Conservation (phyloP, 805 yeast species). For the Lipomyces mesembrius region DNA sequence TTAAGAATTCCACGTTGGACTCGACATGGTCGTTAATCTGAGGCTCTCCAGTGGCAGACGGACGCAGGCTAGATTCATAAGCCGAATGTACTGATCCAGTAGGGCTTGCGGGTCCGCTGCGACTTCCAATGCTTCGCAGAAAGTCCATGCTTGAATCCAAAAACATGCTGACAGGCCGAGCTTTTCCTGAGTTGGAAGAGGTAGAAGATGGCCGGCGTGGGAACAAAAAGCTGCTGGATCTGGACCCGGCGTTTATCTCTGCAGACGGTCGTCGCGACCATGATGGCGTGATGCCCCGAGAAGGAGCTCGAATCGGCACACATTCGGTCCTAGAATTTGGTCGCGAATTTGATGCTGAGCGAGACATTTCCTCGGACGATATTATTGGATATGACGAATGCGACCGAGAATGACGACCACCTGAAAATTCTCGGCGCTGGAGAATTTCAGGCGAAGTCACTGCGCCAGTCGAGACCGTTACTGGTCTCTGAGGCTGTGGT, state of each 20-base stretch:
- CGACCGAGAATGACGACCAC: not conserved
- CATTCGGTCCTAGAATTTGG: constrained; percentile 11
- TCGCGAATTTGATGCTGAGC: constrained; percentile 5
- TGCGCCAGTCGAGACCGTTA: constrained; percentile 1
- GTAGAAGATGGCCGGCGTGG: constrained; percentile 14
- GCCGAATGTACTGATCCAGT: constrained; percentile 22
- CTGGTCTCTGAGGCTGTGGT: constrained; percentile 28
- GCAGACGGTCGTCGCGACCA: constrained; percentile 29
- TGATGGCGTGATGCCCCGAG: constrained; percentile 31
- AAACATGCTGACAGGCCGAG: constrained; percentile 34
- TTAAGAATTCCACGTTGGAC: constrained; percentile 32
- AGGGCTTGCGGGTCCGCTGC: constrained; percentile 28
- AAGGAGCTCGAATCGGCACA: constrained; percentile 23
- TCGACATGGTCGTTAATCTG: constrained; percentile 36
- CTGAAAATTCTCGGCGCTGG: not conserved
- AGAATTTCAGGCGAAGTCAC: constrained; percentile 14
- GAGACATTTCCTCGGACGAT: not conserved
- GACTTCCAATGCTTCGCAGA: constrained; percentile 28
- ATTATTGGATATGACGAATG: not conserved
- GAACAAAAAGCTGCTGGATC: constrained; percentile 14
- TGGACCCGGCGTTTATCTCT: constrained; percentile 20
- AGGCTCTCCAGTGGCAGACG: constrained; percentile 29
- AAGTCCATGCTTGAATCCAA: constrained; percentile 36
- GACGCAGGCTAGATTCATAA: constrained; percentile 15
- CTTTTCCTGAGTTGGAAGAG: not conserved